Evolutionary conservation across 805 yeast genomes (phyloP), one percentile per base, ranked within the genome.

Genomic region (Saccharomycopsis sp.): DNA sequence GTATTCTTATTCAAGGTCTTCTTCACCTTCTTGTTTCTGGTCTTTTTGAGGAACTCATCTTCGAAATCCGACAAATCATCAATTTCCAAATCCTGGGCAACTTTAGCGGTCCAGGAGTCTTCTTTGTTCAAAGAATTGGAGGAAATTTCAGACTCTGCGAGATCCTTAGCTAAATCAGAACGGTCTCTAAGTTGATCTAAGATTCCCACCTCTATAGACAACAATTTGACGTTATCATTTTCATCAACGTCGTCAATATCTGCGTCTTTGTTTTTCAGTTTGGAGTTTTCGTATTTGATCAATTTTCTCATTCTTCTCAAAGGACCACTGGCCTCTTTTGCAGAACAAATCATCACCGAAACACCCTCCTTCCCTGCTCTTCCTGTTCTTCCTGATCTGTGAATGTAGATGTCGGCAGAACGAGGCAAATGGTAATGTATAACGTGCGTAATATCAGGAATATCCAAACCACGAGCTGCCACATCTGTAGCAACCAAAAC

Each of bases 361-460:
- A 94, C 97, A 76, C 99, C 99, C 68, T 89, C 92, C 40, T 71
- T 70, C 0, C 92, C 94, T 1, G 96, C 97, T 76, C 99, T 86
- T 0, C 96, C 98, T n/a, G 99, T 94, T 79, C 99, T 84, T 61
- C 99, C 99, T 1, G 97, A 89, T 70, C 99, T 80, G 72, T 94
- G 99, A 64, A 94, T 85, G 68, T 94, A 94, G 54, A 90, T 84
- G 67, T 94, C 99, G 0, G 97, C 97, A 15, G 95, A 79, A 62
- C 98, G 79, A 9, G 99, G 98, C 61, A 94, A 77, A 71, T 94
- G 97, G 68, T 92, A 94, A 71, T 94, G 99, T 20, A 92, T 88
- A 53, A 94, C 98, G 70, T 94, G 98, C 65, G 91, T 85, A 54
- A 94, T 91, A 52, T 80, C 81, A 1, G 96, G 87, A 56, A 94